Percentiles rank a stretch among this genome's conserved stretches.
Evolutionary conservation across 495 filamentous ascomycete species (phyloP).

Genomic region (Mytilinidion resinicola): DNA sequence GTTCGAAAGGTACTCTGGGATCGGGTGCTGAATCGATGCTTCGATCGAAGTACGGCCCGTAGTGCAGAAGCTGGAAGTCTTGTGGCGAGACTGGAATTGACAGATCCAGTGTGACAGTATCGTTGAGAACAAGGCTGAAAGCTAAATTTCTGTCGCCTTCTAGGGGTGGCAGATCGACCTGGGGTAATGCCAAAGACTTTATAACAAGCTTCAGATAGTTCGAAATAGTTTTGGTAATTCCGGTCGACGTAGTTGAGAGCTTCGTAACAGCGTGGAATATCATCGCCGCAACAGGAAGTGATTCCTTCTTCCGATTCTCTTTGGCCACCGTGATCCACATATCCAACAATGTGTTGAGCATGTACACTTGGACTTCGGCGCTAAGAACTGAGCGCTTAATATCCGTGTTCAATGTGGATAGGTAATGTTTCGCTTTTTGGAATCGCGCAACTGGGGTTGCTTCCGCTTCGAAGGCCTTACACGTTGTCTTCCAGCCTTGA

Average conservation of each 20-base stretch:
- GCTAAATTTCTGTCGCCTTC: constrained; percentile 33
- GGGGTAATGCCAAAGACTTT: constrained; percentile 32
- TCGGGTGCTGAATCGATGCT: constrained; percentile 62
- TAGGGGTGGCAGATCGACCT: constrained; percentile 13
- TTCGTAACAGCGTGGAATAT: constrained; percentile 23
- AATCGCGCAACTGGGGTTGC: constrained; percentile 15
- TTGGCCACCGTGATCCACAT: constrained; percentile 30
- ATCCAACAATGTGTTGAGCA: constrained; percentile 40
- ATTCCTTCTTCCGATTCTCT: constrained; percentile 21
- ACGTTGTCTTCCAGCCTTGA: constrained; percentile 27
- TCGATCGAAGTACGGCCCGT: constrained; percentile 68
- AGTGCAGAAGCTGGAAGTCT: constrained; percentile 60
- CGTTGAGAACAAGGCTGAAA: constrained; percentile 35
- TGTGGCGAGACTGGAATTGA: constrained; percentile 29
- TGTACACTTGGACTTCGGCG: constrained; percentile 44
- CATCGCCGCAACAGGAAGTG: constrained; percentile 28
- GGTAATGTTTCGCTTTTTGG: constrained; percentile 29
- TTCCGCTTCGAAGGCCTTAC: constrained; percentile 27
- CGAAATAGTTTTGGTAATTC: constrained; percentile 35
- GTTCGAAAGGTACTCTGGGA: constrained; percentile 58
- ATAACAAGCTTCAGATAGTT: constrained; percentile 24
- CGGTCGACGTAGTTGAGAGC: constrained; percentile 16
- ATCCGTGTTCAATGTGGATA: constrained; percentile 28
- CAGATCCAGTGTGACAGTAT: constrained; percentile 13
- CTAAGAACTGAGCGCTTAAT: constrained; percentile 28